These are phyloP conservation scores for Ceriops zippeliana DNA, from an alignment of 345 rosid species.

Conservation along the genomic window DNA sequence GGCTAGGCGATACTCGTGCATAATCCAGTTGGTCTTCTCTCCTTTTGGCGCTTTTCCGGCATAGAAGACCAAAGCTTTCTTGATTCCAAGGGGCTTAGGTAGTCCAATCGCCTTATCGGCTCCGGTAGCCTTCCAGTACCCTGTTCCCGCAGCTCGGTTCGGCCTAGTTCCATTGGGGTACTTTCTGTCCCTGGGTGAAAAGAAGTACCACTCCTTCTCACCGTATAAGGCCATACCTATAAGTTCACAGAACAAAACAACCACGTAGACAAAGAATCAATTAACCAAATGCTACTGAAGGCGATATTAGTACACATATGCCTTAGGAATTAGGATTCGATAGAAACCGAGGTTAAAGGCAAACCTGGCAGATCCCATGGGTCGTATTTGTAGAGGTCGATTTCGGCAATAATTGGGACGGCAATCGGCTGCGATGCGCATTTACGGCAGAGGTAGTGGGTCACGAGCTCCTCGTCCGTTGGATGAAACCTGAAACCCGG, in stretches of 20 bases:
- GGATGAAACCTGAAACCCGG: slow-evolving; percentile 97
- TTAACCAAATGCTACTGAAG: background rate
- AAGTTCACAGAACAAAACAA: background rate
- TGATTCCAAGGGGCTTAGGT: slow-evolving; percentile 76
- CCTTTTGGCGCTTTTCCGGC: slow-evolving; percentile 84
- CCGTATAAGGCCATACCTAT: slow-evolving; percentile 76
- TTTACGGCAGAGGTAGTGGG: slow-evolving; percentile 78
- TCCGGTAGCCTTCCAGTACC: slow-evolving; percentile 98
- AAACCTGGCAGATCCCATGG: slow-evolving; percentile 92
- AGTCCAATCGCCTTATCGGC: slow-evolving; percentile 93
- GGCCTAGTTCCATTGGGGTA: slow-evolving; percentile 96
- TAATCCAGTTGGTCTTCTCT: slow-evolving; percentile 95
- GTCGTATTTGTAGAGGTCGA: slow-evolving; percentile 72
- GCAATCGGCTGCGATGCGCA: slow-evolving; percentile 69
- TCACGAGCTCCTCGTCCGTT: slow-evolving; percentile 94
- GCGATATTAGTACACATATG: background rate
- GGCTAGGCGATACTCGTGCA: slow-evolving; percentile 96
- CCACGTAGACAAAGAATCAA: background rate
- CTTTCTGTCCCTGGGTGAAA: slow-evolving; percentile 81
- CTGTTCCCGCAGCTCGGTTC: slow-evolving; percentile 82
- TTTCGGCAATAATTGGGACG: slow-evolving; percentile 74
- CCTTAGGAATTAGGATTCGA: too few species aligned
- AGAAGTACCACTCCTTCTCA: slow-evolving; percentile 96
- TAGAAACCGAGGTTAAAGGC: background rate
- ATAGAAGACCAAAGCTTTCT: slow-evolving; percentile 88